These are phyloP conservation scores for Chaetomium tenue DNA, from an alignment of 495 filamentous ascomycete species.

Conservation along the genomic window DNA sequence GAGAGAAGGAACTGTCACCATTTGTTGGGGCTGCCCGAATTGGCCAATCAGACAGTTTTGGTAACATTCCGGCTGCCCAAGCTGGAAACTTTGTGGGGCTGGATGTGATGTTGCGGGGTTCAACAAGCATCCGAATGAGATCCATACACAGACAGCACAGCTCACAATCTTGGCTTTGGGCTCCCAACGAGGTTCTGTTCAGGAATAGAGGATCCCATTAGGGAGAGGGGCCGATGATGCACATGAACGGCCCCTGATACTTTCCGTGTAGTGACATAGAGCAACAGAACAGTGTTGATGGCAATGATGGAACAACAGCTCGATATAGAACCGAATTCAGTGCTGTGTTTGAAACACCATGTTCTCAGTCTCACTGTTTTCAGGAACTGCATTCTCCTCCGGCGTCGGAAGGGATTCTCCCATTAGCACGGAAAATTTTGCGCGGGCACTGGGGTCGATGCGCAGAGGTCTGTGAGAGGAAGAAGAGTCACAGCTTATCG, in stretches of 20 bases:
- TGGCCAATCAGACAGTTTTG: slow-evolving; percentile 8
- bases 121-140: not conserved
- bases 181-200: not conserved
- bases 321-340: too few species aligned
- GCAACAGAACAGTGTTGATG: too few species aligned
- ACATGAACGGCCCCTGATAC: too few species aligned
- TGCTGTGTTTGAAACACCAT: too few species aligned
- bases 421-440: slow-evolving; percentile 19
- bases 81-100: not conserved
- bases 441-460: slow-evolving; percentile 16
- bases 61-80: not conserved
- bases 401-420: slow-evolving; percentile 22
- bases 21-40: not conserved
- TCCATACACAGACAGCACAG: too few species aligned
- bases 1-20: too few species aligned
- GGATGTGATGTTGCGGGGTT: not conserved
- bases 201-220: not conserved
- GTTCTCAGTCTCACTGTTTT: not conserved
- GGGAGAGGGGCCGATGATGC: not conserved
- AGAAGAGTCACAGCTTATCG: slow-evolving; percentile 34
- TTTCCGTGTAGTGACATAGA: too few species aligned
- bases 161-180: not conserved
- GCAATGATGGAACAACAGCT: too few species aligned
- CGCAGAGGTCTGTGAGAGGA: not conserved
- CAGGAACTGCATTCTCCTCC: slow-evolving; percentile 12